These are phyloP conservation scores for Metroxylon sagu DNA, from an alignment of 176 grass and related monocot species.

Conservation along the genomic window DNA sequence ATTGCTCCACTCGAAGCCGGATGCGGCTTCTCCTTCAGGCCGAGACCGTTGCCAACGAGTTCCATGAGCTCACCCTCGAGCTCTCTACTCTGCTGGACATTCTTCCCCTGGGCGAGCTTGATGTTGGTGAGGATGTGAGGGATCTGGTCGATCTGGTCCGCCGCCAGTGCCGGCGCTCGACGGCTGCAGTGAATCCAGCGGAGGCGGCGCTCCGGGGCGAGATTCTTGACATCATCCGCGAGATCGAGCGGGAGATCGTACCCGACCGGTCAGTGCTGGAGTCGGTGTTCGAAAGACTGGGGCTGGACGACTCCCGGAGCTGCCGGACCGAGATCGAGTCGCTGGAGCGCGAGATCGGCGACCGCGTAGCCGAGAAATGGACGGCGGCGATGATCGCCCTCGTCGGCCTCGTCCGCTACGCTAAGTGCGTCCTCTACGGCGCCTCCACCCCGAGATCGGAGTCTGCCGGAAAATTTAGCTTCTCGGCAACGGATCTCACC, in stretches of 20 bases:
- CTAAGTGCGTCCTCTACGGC: slow-evolving; percentile 83
- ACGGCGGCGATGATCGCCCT: slow-evolving; percentile 64
- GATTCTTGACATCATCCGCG: slow-evolving; percentile 53
- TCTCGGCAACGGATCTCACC: slow-evolving; percentile 3
- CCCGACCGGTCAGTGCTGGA: slow-evolving; percentile 48
- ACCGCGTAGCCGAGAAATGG: slow-evolving; percentile 66
- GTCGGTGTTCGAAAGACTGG: slow-evolving; percentile 47
- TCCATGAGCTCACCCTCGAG: slow-evolving; percentile 58
- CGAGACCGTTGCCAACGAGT: slow-evolving; percentile 39
- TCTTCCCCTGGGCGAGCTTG: slow-evolving; percentile 51
- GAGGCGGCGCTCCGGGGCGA: slow-evolving; percentile 38
- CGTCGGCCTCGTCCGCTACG: slow-evolving; percentile 69
- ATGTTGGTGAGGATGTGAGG: slow-evolving; percentile 49
- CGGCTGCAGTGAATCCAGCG: slow-evolving; percentile 12
- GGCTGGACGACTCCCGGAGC: slow-evolving; percentile 48
- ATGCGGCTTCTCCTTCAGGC: slow-evolving; percentile 62
- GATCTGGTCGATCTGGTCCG: slow-evolving; percentile 55
- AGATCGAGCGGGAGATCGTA: slow-evolving; percentile 66
- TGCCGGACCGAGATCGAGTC: slow-evolving; percentile 78
- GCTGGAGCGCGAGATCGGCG: slow-evolving; percentile 74
- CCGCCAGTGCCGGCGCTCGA: slow-evolving; percentile 59
- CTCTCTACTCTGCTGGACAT: slow-evolving; percentile 80
- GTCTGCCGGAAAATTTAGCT: slow-evolving; percentile 16
- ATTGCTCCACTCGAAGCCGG: slow-evolving; percentile 61
- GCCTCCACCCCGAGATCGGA: slow-evolving; percentile 51